A percentile compares a stretch with the other conserved stretches of the same genome.
Evolutionary conservation across 306 rosid species (phyloP).

Genomic region (Medicago ruthenica): DNA sequence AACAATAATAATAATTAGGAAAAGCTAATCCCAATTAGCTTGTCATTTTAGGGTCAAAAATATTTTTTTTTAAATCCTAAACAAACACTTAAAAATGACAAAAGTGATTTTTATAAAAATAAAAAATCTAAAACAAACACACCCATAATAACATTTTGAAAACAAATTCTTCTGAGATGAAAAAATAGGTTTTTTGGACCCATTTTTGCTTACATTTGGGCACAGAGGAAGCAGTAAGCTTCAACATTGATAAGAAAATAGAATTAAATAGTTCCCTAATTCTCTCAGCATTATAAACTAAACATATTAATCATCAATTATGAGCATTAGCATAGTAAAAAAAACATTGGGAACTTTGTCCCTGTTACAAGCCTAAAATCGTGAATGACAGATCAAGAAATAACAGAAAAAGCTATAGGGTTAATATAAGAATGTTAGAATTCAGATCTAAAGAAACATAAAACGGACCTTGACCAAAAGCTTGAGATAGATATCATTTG

Average conservation of each 20-base stretch:
- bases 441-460: background rate
- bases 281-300: constrained; percentile 57
- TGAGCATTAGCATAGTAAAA: constrained; percentile 75
- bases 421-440: background rate
- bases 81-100: no score
- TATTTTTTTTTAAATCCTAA: no score
- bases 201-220: no score
- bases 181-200: no score
- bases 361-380: no score
- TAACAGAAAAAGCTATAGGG: background rate
- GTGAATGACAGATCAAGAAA: background rate
- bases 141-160: background rate
- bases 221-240: background rate
- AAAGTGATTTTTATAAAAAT: no score
- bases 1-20: no score
- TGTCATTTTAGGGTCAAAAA: no score
- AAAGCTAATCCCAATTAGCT: no score
- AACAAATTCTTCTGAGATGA: constrained; percentile 9
- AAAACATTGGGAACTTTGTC: constrained; percentile 30
- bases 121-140: no score
- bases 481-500: constrained; percentile 82
- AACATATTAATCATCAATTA: constrained; percentile 45
- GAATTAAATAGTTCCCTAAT: constrained; percentile 2
- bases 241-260: background rate
- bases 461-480: constrained; percentile 56